Conservation (phyloP, 2,329 filamentous ascomycete species). For the Colletotrichum nymphaeae region DNA sequence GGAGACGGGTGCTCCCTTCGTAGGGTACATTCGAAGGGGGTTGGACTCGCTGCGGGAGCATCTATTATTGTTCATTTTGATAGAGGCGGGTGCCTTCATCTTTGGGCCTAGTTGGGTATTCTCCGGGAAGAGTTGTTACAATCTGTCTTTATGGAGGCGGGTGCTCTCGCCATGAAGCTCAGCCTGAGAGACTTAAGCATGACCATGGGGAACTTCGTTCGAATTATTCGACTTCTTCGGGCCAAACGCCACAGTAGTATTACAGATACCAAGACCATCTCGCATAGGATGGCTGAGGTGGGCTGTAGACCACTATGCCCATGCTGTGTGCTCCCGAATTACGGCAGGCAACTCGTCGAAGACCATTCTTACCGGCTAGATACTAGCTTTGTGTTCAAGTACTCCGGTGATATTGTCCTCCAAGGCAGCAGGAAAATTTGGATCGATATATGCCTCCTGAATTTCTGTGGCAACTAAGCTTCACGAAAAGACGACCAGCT, state of each 20-base stretch:
- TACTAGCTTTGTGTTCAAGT: background rate
- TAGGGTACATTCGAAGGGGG: background rate
- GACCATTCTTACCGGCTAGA: background rate
- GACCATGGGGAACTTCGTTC: background rate
- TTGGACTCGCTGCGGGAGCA: no score
- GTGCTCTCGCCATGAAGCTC: no score
- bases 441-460: background rate
- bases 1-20: background rate
- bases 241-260: background rate
- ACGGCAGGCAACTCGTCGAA: background rate
- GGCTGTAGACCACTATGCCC: background rate
- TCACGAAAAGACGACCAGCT: background rate
- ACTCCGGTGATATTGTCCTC: background rate
- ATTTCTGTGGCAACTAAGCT: background rate
- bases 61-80: no score
- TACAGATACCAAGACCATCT: background rate
- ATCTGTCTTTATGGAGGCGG: no score
- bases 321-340: background rate
- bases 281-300: background rate
- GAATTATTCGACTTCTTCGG: background rate
- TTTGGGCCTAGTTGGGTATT: no score
- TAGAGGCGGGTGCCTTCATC: no score
- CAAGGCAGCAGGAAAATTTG: background rate
- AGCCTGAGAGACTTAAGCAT: background rate
- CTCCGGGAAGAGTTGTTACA: no score